Base-by-base conservation (phyloP, 805 yeast species). In the Komagataella phaffii region DNA sequence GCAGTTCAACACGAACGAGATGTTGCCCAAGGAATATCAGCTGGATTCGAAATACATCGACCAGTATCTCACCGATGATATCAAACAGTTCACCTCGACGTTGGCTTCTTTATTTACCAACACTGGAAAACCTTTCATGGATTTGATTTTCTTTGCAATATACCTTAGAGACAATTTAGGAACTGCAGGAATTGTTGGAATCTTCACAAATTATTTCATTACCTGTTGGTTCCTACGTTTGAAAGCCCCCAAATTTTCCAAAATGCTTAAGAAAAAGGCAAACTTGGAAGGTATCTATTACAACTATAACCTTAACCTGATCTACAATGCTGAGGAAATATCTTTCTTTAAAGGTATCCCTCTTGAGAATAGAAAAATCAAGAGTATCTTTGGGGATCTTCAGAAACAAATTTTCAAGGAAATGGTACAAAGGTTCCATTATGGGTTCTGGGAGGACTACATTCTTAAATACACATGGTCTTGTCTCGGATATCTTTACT, bases 401-500 rank as follows among this genome's bases (percentile, higher is more conserved):
- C 65, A 72, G 57, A 49, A 51, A 8, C 71, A 68, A 50, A 53
- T 63, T 17, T 53, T 56, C 2, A 53, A 47, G n/a, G 72, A 68
- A 51, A 73, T 74, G 62, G 64, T 67, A 24, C 88, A 83, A 55
- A 77, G 85, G 54, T 81, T 86, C 52, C 67, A 74, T 8, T 90
- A 88, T 64, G 83, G 81, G 50, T 72, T 87, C 55, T 65, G 85
- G 53, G 96, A 90, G 68, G 95, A 88, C 62, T 88, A 88, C 61
- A 79, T 89, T 49, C 75, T 90, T 64, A 90, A 89, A 67, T 88
- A 87, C 62, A 80, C 91, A 10, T 90, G 97, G 97, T 88, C 96
- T 3, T 96, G 95, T 0, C 76, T 90, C 68, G 96, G 97, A n/a
- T 89, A 88, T 63, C 66, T 89, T 19, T 89, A 88, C 68, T 87